These are phyloP conservation scores for Auricularia cornea DNA, from an alignment of 768 basidiomycete species.

Conservation along the genomic window DNA sequence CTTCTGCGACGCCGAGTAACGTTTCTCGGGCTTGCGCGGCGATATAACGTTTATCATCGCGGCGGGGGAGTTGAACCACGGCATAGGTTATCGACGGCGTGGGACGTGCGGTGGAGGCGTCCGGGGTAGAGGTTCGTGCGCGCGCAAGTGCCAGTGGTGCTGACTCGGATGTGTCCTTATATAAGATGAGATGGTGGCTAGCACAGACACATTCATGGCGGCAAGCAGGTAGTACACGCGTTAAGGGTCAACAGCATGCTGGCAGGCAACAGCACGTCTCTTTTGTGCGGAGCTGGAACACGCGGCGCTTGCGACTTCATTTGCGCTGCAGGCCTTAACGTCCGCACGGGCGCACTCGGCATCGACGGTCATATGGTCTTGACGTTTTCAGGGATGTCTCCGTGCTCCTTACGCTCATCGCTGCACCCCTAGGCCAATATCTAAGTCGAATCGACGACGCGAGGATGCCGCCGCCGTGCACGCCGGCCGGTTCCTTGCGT, in stretches of 20 bases:
- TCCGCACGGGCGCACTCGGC: not conserved
- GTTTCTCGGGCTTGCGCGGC: not conserved
- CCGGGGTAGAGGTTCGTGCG: not conserved
- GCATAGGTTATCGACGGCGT: not conserved
- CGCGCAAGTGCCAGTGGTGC: not conserved
- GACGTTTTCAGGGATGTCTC: too few species aligned
- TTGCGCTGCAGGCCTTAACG: not conserved
- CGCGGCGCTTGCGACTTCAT: not conserved
- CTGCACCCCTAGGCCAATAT: too few species aligned
- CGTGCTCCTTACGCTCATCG: too few species aligned
- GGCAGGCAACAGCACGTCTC: not conserved
- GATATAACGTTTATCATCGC: not conserved
- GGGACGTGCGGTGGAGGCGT: not conserved
- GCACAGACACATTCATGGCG: not conserved
- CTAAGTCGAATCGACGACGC: too few species aligned
- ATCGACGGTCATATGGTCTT: not conserved
- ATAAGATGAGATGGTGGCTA: not conserved
- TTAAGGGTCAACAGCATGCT: not conserved
- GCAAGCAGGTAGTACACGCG: not conserved
- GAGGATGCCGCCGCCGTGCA: too few species aligned
- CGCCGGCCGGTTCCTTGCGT: too few species aligned
- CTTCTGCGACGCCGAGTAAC: not conserved
- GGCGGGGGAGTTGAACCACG: not conserved
- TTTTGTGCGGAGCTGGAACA: not conserved
- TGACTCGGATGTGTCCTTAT: not conserved